Conservation (phyloP, 2,329 filamentous ascomycete species). For the Nemania bipapillata region DNA sequence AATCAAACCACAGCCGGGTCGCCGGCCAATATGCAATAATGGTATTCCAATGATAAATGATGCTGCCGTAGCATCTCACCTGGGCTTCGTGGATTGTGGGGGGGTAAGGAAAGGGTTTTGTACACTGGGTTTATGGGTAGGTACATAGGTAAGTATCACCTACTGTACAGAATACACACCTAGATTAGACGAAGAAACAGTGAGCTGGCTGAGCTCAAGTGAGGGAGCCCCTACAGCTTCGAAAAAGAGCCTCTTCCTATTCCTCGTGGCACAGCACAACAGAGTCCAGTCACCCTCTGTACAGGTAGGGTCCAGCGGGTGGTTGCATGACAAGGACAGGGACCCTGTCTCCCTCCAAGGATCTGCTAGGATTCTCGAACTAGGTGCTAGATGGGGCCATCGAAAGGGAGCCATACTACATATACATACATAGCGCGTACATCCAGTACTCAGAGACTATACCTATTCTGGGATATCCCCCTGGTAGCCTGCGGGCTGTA, state of each 20-base stretch:
- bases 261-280: slow-evolving; percentile 8
- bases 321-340: slow-evolving; percentile 20
- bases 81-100: slow-evolving; percentile 33
- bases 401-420: slow-evolving; percentile 14
- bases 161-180: too few relatives aligned
- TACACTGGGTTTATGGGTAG: too few relatives aligned
- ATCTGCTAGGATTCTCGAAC: slow-evolving; percentile 24
- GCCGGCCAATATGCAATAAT: neutral
- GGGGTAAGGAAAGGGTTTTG: slow-evolving; percentile 35
- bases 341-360: neutral
- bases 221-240: slow-evolving; percentile 32
- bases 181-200: neutral
- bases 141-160: too few relatives aligned
- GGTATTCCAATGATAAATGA: slow-evolving; percentile 19
- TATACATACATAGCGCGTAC: neutral
- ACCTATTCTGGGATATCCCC: too few relatives aligned
- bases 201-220: slow-evolving; percentile 17
- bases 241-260: slow-evolving; percentile 17
- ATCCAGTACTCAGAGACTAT: too few relatives aligned
- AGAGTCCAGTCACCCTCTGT: too few relatives aligned
- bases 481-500: neutral
- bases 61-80: slow-evolving; percentile 31
- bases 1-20: slow-evolving; percentile 28
- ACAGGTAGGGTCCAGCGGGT: neutral
- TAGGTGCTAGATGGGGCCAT: neutral